These are phyloP conservation scores for Oryza glaberrima DNA, from an alignment of 176 grass and related monocot species.

Conservation along the genomic window DNA sequence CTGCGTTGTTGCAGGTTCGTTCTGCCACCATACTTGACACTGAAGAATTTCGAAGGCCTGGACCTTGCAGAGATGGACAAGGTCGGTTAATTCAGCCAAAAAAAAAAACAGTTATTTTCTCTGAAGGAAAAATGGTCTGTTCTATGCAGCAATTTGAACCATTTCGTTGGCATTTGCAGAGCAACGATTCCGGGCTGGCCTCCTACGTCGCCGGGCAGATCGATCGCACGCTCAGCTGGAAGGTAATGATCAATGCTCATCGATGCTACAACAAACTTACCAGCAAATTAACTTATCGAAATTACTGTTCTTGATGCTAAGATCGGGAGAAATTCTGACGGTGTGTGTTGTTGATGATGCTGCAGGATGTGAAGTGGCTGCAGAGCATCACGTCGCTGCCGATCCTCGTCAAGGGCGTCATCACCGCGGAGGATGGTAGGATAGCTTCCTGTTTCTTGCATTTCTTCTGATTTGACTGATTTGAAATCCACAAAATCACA, in stretches of 20 bases:
- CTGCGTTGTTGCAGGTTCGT: conserved; percentile 55
- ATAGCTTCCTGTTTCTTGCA: conserved; percentile 3
- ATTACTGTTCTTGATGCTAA: background rate
- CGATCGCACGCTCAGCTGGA: conserved; percentile 85
- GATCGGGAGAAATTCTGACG: background rate
- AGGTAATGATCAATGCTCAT: conserved; percentile 44
- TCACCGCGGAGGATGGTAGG: conserved; percentile 86
- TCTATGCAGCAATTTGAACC: too few species aligned
- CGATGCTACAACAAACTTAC: background rate
- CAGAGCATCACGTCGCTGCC: conserved; percentile 90
- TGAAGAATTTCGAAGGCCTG: conserved; percentile 87
- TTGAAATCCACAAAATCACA: background rate
- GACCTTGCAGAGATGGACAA: conserved; percentile 82
- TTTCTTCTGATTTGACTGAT: too few species aligned
- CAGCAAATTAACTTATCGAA: too few species aligned
- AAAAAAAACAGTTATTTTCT: background rate
- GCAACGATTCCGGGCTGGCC: conserved; percentile 76
- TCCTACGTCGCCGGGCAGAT: conserved; percentile 87
- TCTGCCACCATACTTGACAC: conserved; percentile 68
- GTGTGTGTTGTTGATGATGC: background rate
- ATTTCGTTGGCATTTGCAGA: conserved; percentile 43
- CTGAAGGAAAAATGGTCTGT: too few species aligned
- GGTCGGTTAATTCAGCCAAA: conserved; percentile 37
- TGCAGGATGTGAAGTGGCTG: conserved; percentile 91
- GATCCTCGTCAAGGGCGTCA: conserved; percentile 84